Percentiles rank a stretch among this genome's conserved stretches.
These are phyloP conservation scores for Metarhizium anisopliae DNA, from an alignment of 2,329 filamentous ascomycete species.

Conservation along the genomic window DNA sequence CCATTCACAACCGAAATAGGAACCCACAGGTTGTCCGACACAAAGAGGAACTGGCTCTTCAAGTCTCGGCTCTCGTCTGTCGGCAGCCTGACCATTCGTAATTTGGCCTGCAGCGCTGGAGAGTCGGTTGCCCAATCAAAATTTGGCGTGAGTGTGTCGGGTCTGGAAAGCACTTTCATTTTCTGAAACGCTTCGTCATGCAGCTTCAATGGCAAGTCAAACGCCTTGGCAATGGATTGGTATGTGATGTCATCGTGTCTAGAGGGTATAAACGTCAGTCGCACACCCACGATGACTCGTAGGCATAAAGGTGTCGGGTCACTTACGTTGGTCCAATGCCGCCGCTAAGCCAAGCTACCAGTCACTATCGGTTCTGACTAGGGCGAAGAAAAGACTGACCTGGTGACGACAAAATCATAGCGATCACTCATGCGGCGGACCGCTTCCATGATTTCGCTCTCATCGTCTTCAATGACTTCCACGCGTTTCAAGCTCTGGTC, in stretches of 20 bases:
- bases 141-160: constrained; percentile 60
- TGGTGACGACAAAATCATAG: constrained; percentile 94
- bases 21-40: constrained; percentile 78
- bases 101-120: constrained; percentile 66
- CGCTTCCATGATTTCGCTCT: constrained; percentile 81
- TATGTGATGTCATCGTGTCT: constrained; percentile 99
- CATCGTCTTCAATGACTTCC: constrained; percentile 90
- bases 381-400: constrained; percentile 23
- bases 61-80: constrained; percentile 57
- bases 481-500: constrained; percentile 67
- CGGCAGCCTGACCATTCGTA: constrained; percentile 86
- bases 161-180: constrained; percentile 76
- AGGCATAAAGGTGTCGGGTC: background rate
- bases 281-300: background rate
- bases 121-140: constrained; percentile 84
- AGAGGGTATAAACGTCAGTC: constrained; percentile 10
- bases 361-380: background rate
- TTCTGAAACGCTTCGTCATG: constrained; percentile 68
- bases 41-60: constrained; percentile 69
- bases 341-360: constrained; percentile 40
- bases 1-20: constrained; percentile 82
- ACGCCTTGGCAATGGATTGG: constrained; percentile 84
- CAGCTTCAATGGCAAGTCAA: constrained; percentile 64
- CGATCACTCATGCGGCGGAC: constrained; percentile 75
- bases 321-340: constrained; percentile 90